Evolutionary conservation across 192 early-diverging fungal genomes (phyloP), one percentile per base, ranked within the genome.

Genomic region (Coemansia asiatica): DNA sequence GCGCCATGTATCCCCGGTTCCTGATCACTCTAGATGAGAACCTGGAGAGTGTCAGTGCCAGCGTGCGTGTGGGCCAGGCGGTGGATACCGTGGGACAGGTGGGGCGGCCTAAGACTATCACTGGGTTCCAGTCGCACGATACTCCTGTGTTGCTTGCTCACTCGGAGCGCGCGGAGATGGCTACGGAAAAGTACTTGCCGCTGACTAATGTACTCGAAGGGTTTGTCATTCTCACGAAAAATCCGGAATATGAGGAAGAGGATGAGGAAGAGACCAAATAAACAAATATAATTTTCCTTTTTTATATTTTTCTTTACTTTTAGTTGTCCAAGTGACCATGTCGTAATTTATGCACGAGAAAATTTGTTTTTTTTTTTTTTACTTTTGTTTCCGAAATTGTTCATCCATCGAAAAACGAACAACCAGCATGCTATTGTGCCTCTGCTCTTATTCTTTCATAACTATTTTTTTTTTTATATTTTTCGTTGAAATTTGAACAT

Each of bases 21-120:
- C 85, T 99, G 64, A 95, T 99, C 67, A 97, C 97, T 25, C 80
- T 99, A 68, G 90, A 98, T 77, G 94, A 93, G 80, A 82, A 91
- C 36, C 80, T 95, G n/a, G 89, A 96, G 67, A 85, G 70, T 33
- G 64, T 96, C 50, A 82, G 90, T 16, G 91, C 91, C 36, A 91
- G 90, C 36, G 95, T 96, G 29, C 95, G 96, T 64, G 97, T 99
- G 8, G 97, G 97, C 36, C 95, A 98, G 79, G 96, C 97, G 23
- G 96, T 99, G n/a, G 97, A 99, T 83, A 92, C 93, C 0, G 97
- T 99, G 22, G 97, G 97, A 33, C 96, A 99, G 77, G 97, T 96
- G 1, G 97, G 97, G 22, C 83, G 92, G 59, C 96, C 96, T 62
- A 99, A 99, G 83, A 97, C 95, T 2, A 98, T 99, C 70, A 98